phyloP scores from a whole-genome alignment of 495 filamentous ascomycete species.

The Neurospora terricola region DNA sequence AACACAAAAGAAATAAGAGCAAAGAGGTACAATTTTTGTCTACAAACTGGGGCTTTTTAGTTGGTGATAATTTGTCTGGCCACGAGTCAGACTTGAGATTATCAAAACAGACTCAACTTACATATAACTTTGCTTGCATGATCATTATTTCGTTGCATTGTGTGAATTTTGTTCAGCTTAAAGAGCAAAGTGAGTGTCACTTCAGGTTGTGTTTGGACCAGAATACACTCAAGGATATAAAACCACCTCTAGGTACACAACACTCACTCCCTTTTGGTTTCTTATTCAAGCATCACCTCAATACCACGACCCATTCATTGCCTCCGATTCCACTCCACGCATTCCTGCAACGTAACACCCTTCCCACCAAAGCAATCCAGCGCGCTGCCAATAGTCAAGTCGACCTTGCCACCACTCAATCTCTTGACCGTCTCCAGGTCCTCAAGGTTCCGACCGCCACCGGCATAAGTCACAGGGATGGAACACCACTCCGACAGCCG shows the following conservation, averaged over 20 bases:
- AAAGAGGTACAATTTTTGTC: not conserved
- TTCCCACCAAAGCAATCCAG: conserved; percentile 90
- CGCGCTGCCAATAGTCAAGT: conserved; percentile 93
- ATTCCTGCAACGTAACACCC: conserved; percentile 77
- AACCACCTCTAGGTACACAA: not conserved
- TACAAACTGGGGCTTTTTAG: not conserved
- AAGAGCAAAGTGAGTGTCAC: too few relatives aligned
- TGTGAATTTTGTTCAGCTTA: too few relatives aligned
- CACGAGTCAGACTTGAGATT: too few relatives aligned
- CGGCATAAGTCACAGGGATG: conserved; percentile 92
- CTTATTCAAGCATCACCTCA: not conserved
- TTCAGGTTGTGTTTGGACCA: not conserved
- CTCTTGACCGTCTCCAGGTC: conserved; percentile 72
- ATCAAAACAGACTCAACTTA: too few relatives aligned
- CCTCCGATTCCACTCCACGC: conserved; percentile 71
- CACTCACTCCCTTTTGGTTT: not conserved
- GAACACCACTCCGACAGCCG: conserved; percentile 73
- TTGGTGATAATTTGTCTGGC: not conserved
- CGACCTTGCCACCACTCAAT: conserved; percentile 70
- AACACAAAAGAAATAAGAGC: not conserved
- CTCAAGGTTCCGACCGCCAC: conserved; percentile 69
- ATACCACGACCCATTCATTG: conserved; percentile 8
- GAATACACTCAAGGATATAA: not conserved
- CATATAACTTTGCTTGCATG: too few relatives aligned
- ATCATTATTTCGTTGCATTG: too few relatives aligned